phyloP scores from a whole-genome alignment of 2,329 filamentous ascomycete genomes.

The Fusarium robinianum region DNA sequence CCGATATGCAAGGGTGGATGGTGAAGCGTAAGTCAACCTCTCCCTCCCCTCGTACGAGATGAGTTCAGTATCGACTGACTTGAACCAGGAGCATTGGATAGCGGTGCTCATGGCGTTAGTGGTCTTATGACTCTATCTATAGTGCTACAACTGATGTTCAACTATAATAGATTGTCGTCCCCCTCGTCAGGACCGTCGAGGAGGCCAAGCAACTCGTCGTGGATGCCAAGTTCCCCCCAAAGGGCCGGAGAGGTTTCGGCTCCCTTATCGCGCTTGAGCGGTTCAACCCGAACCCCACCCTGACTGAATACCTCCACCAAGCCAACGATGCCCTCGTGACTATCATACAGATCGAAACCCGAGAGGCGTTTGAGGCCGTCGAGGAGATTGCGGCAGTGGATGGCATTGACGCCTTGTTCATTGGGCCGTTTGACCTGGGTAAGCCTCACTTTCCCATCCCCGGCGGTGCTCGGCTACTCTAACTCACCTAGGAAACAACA shows the following conservation, averaged over 20 bases:
- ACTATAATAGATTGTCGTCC: slow-evolving; percentile 46
- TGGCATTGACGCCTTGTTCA: slow-evolving; percentile 66
- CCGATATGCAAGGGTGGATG: slow-evolving; percentile 51
- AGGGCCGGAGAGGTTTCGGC: slow-evolving; percentile 51
- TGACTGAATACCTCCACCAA: slow-evolving; percentile 51
- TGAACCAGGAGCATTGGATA: slow-evolving; percentile 47
- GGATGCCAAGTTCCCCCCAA: slow-evolving; percentile 53
- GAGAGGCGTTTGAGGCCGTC: slow-evolving; percentile 60
- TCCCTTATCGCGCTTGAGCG: slow-evolving; percentile 49
- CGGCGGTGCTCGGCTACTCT: neutral
- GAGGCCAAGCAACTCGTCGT: slow-evolving; percentile 50
- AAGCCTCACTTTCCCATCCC: neutral
- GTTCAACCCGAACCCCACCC: slow-evolving; percentile 47
- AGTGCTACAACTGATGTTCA: neutral
- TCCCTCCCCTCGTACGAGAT: neutral
- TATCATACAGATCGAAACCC: slow-evolving; percentile 69
- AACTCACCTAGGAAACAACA: slow-evolving; percentile 53
- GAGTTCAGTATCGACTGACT: neutral
- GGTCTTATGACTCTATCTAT: no score
- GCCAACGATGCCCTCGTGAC: slow-evolving; percentile 58
- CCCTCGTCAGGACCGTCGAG: slow-evolving; percentile 46
- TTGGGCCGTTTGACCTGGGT: slow-evolving; percentile 67
- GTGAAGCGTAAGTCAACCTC: slow-evolving; percentile 42
- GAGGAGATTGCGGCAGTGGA: slow-evolving; percentile 63
- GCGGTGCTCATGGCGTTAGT: slow-evolving; percentile 49